Conservation (phyloP, 805 yeast species). For the Pichia thaimueangensis region DNA sequence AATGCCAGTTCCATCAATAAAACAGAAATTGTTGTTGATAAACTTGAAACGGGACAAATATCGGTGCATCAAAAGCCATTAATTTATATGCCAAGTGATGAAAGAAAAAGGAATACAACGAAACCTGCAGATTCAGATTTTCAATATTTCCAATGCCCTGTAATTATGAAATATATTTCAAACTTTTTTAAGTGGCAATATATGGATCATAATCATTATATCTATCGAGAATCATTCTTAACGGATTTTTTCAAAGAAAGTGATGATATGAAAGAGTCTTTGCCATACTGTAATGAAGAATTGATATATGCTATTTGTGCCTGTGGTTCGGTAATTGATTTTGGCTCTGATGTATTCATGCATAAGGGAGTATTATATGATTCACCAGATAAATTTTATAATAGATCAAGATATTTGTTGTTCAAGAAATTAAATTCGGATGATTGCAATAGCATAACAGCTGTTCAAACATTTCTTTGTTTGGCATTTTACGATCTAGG, state of each 20-base stretch:
- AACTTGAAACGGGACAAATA: background rate
- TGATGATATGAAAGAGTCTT: constrained; percentile 44
- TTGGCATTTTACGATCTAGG: constrained; percentile 57
- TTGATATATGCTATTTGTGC: constrained; percentile 52
- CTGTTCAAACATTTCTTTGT: constrained; percentile 51
- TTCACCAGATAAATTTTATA: constrained; percentile 40
- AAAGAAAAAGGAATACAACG: background rate
- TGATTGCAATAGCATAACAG: constrained; percentile 41
- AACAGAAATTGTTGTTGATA: background rate
- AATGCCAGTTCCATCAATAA: no score
- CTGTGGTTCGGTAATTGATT: constrained; percentile 38
- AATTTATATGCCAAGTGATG: constrained; percentile 1
- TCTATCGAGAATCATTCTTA: constrained; percentile 55
- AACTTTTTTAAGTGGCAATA: constrained; percentile 12
- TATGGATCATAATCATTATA: constrained; percentile 34
- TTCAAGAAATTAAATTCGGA: constrained; percentile 22
- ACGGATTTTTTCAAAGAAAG: constrained; percentile 43
- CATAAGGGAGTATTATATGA: constrained; percentile 34
- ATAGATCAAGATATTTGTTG: constrained; percentile 38
- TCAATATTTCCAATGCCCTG: constrained; percentile 4
- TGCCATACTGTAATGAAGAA: constrained; percentile 38
- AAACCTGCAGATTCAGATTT: background rate
- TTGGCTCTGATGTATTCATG: constrained; percentile 29
- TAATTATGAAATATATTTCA: constrained; percentile 7
- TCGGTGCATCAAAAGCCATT: constrained; percentile 3